Evolutionary conservation across 164 flowering plant genomes (phyloP), one percentile per base, ranked within the genome.

Genomic region (Saururus chinensis): DNA sequence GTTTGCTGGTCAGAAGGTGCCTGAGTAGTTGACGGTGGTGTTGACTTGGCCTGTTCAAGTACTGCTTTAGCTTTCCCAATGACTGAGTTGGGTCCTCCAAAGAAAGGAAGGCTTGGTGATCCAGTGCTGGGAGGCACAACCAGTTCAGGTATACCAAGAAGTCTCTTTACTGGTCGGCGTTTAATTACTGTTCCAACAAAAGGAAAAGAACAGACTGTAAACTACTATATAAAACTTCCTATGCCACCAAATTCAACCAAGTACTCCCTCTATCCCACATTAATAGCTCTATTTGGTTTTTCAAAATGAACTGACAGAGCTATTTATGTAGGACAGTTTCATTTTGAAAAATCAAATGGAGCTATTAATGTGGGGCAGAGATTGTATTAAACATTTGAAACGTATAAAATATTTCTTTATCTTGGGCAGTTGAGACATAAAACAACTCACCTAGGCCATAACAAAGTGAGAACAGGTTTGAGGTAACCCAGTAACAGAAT

Each of bases 401-500:
- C n/a, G n/a, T n/a, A n/a, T n/a, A 30, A 30, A 6, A 2, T 30
- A 30, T 2, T 2, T 30, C 2, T 6, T 14, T 20, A 42, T 60
- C 25, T 48, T 30, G 37, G 37, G 37, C 37, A 2, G 37, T 30
- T 30, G 37, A 30, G 37, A 25, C 63, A 60, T 19, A 11, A 11
- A 24, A 24, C 41, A n/a, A 68, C 84, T 74, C 66, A 84, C 90
- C 86, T 45, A 74, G 65, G 35, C 89, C 88, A 76, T 80, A 87
- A 1, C n/a, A 19, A 4, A 84, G 76, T 4, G 89, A 84, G 63
- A 81, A 81, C 25, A 80, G 0, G 67, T 82, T 84, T 63, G 88
- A 79, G 59, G 88, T 83, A 40, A 81, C 21, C 95, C 95, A 84
- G 70, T 82, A 84, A 70, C 84, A 85, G 66, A 84, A 84, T 56